Evolutionary conservation across 805 yeast genomes (phyloP).

Genomic region (Candida insectalens): DNA sequence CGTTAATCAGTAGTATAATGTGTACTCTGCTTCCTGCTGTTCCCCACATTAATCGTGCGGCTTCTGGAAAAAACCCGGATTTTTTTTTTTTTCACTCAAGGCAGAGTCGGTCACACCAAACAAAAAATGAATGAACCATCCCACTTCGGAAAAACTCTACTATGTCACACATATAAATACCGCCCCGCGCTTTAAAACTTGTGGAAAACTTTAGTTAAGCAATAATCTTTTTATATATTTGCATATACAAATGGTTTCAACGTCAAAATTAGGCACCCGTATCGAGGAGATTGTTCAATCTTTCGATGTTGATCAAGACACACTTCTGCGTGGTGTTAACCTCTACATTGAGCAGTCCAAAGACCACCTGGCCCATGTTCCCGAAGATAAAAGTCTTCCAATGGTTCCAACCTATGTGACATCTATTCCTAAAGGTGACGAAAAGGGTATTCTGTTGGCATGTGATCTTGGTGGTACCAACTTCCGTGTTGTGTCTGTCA

Average conservation of each 20-base stretch:
- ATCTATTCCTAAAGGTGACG: constrained; percentile 75
- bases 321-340: constrained; percentile 37
- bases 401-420: constrained; percentile 95
- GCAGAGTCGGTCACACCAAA: too few relatives aligned
- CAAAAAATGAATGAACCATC: too few relatives aligned
- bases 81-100: too few relatives aligned
- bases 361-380: constrained; percentile 42
- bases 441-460: constrained; percentile 74
- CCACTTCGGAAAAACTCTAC: too few relatives aligned
- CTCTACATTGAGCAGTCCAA: constrained; percentile 34
- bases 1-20: too few relatives aligned
- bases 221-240: not conserved
- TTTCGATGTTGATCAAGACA: constrained; percentile 33
- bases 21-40: too few relatives aligned
- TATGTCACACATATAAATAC: too few relatives aligned
- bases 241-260: too few relatives aligned
- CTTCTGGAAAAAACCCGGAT: too few relatives aligned
- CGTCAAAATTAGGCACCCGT: constrained; percentile 6
- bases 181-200: too few relatives aligned
- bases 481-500: constrained; percentile 86
- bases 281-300: constrained; percentile 26
- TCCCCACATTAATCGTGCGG: too few relatives aligned
- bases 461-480: constrained; percentile 97
- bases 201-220: too few relatives aligned
- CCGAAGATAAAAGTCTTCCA: constrained; percentile 30